phyloP scores from a whole-genome alignment of 768 basidiomycete genomes.

The Gymnopilus dilepis region DNA sequence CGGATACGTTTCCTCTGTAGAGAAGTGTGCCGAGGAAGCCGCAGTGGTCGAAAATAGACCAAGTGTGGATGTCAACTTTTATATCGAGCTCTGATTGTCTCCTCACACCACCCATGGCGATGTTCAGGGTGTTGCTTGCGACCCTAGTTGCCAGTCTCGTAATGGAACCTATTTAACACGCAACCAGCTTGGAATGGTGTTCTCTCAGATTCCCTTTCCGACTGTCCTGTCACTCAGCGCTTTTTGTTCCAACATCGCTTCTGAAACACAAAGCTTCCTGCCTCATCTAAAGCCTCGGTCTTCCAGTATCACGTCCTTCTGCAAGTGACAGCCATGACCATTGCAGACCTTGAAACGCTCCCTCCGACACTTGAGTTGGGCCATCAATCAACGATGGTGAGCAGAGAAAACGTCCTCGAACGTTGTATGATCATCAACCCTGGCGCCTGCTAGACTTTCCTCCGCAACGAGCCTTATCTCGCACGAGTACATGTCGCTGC shows the following conservation, averaged over 20 bases:
- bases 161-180: no score
- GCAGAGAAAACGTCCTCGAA: not conserved
- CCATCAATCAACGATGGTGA: slow-evolving; percentile 10
- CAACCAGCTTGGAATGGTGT: not conserved
- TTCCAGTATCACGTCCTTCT: not conserved
- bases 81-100: no score
- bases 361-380: slow-evolving; percentile 9
- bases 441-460: slow-evolving; percentile 31
- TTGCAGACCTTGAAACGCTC: slow-evolving; percentile 11
- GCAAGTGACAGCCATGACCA: not conserved
- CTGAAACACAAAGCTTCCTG: no score
- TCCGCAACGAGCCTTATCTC: slow-evolving; percentile 35
- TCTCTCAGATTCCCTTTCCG: not conserved
- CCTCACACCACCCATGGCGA: no score
- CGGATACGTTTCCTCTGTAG: no score
- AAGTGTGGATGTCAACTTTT: no score
- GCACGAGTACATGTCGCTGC: slow-evolving; percentile 28
- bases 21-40: no score
- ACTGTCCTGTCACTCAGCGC: not conserved
- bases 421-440: not conserved
- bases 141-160: no score
- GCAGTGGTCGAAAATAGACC: no score
- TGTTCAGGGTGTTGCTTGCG: no score
- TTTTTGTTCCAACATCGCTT: no score
- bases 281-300: not conserved